Evolutionary conservation across 108 stramenopile species (phyloP), one percentile per base, ranked within the genome.

Genomic region (Conticribra weissflogii): DNA sequence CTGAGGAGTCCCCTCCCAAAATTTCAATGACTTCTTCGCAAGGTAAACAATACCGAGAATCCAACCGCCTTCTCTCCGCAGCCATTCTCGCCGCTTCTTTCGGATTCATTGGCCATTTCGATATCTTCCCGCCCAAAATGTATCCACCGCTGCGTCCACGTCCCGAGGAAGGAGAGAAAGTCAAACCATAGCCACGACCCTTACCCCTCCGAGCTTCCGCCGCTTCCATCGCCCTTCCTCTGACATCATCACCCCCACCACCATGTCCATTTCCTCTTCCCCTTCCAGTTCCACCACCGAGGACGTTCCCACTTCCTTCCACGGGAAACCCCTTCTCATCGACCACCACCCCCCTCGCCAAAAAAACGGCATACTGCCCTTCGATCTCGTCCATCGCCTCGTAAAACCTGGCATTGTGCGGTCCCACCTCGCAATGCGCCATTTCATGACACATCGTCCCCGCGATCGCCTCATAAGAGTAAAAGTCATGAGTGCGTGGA

Each of bases 361-460:
- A 57, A 49, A 77, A 79, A 31, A 55, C 34, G 0, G 75, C 78
- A 76, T 86, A 86, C 71, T 91, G 81, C 51, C 86, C 86, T 30
- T 83, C 77, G 44, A 94, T 91, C 66, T 91, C 90, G 46, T 91
- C 87, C 93, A 94, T 94, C 8, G 89, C 73, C 41, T 85, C 71
- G 53, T 87, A 91, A 82, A 94, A 94, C 28, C 54, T 41, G 7
- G 73, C 72, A 76, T 83, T 76, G 63, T 89, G 93, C 49, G 72
- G 60, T 17, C 76, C 83, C 50, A 80, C 66, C 0, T 72, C 78
- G 63, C 86, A 89, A 79, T 91, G 93, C 3, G 84, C 84, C 33
- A 91, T 51, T 67, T 94, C 93, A 62, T 94, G 93, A 8, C 87
- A 86, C 88, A 94, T 88, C 19, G 89, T 91, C 5, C 88, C 89